Base-by-base conservation (phyloP, 139 green algal genomes). In the Tetraselmis striata region DNA sequence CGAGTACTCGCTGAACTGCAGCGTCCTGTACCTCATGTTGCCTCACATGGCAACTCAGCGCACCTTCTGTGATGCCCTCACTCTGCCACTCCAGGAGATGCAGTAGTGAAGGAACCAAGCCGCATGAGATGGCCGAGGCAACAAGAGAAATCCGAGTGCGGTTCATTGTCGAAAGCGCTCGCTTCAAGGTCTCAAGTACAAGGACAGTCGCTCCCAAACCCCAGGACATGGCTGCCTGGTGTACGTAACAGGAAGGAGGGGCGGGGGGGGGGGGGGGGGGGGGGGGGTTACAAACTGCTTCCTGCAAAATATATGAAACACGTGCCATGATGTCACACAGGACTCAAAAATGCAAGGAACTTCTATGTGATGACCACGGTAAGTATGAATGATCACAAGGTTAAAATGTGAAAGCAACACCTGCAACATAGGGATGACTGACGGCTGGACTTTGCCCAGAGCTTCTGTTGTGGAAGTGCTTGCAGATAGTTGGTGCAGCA, bases 171-270 rank as follows among this genome's bases (percentile, higher is more conserved):
- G 45, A n/a, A 30, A 97, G 84, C 0, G 88, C 86, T 1, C 93
- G 86, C 85, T 95, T 92, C 22, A 97, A 79, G 0, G 87, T 90
- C 84, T 98, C 94, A 32, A 96, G 82, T 1, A 87, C 90, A 45
- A 98, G 84, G 58, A 96, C 87, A 77, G 31, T 81, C 23, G 88
- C 86, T 23, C 82, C 86, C 30, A 84, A 83, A 26, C 90, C 90
- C 88, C 86, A 88, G 18, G 77, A 81, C 85, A 92, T 81, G 1
- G 87, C 85, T 18, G 74, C 45, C 45, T 67, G 45, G 18, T n/a
- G n/a, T n/a, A n/a, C n/a, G n/a, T n/a, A n/a, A n/a, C n/a, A n/a
- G n/a, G n/a, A n/a, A n/a, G n/a, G n/a, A n/a, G n/a, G n/a, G n/a
- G n/a, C n/a, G n/a, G n/a, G n/a, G n/a, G n/a, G n/a, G n/a, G n/a